Evolutionary conservation across 352 stramenopile species (phyloP), one percentile per base, ranked within the genome.

Genomic region (Achlya hypogyna): DNA sequence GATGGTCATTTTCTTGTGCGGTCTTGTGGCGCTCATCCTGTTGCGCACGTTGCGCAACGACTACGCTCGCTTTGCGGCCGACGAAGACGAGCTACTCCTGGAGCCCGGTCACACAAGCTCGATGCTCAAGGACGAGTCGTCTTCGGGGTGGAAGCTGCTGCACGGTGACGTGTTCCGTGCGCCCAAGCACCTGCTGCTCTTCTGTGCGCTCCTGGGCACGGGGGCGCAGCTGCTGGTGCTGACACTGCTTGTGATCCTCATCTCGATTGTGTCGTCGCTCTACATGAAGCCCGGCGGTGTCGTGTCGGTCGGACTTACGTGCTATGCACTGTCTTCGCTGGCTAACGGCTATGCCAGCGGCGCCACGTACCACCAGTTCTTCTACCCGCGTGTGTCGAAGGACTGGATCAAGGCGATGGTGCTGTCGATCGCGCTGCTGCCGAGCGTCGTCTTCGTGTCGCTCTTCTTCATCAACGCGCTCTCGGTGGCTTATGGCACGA

Each of bases 201-300:
- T 99, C 74, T 92, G 88, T n/a, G 95, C 96, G 12, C 75, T 99
- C 16, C 76, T 98, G 5, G 97, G 97, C 43, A 98, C 96, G 0
- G 97, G 97, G 31, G 95, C 91, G 27, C 97, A 99, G 71, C 74
- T 99, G 10, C 73, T 98, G 25, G 87, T 98, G 56, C 71, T 99
- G 16, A 93, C 91, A 4, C 78, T 97, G 53, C 86, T 87, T 43
- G 84, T 99, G 14, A 98, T 99, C 75, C 71, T 99, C 16, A 98
- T 98, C 71, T 94, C 96, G 25, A 97, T 98, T 40, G 84, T 91
- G 14, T 95, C 93, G 58, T 95, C 84, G 58, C 72, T 99, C 35
- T 98, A 99, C 75, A 96, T 98, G 76, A 90, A 99, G 71, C 93
- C 95, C 23, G 96, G 96, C 47, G 94, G 97, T 62, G 83, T 99